Base-by-base conservation (phyloP, 305 asterid species). In the Caryopteris hybrid region DNA sequence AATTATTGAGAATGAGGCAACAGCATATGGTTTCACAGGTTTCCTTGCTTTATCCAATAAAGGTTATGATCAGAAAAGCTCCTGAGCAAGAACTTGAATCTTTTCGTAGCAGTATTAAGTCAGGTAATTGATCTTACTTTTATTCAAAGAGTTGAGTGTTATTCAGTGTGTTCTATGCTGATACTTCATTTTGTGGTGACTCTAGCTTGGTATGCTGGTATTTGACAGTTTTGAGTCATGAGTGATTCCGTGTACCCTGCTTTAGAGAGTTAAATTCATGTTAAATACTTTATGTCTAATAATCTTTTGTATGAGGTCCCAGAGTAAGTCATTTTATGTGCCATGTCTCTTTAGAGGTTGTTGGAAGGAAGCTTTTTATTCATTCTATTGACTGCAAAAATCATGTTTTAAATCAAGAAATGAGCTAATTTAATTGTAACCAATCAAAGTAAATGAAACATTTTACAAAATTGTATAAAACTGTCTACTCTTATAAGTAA, bases 11-110 rank as follows among this genome's bases (percentile, higher is more conserved):
- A 81, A 43, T 63, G 73, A 91, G 96, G 75, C 97, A 89, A 48
- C 96, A 84, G 39, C 76, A 73, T 70, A 82, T 88, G 96, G 85
- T 91, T 45, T 83, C 97, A 21, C 97, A 91, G 78, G 85, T 94
- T 78, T 85, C 89, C 48, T 75, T 83, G 78, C 86, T 94, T 42
- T 91, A 88, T 79, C 97, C 99, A 3, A 93, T 94, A 74, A 94
- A 89, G 81, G 74, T 86, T 64, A 79, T 83, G 58, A 62, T 72
- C 53, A 85, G 88, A 52, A 90, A 73, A 67, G 65, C 84, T 61
- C 85, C 76, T 47, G 96, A 88, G 73, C 96, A 86, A 75, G 99
- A 94, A 78, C 90, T 91, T 74, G 99, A 89, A 80, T 91, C 95
- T 51, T 91, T 89, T 74, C 78, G 89, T 62, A 81, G 82, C 79